phyloP scores from a whole-genome alignment of 768 basidiomycete genomes.

The Boletus rufocinnamomeus region DNA sequence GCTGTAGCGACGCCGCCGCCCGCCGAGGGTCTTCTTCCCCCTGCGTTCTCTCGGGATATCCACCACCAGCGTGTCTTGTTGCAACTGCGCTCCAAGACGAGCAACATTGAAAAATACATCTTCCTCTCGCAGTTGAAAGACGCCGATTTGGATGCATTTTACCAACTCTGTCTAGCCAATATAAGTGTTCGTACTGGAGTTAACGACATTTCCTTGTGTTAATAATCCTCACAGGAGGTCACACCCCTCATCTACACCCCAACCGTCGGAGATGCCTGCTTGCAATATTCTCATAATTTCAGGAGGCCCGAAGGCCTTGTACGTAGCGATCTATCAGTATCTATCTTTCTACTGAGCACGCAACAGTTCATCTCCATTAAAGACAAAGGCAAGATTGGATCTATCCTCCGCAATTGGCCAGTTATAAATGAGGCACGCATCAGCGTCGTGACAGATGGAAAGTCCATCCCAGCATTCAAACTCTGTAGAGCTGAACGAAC shows the following conservation, averaged over 20 bases:
- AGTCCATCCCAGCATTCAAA: slow-evolving; percentile 15
- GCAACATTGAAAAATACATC: slow-evolving; percentile 80
- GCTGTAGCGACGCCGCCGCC: slow-evolving; percentile 43
- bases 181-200: slow-evolving; percentile 41
- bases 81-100: slow-evolving; percentile 77
- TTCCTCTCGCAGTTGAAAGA: slow-evolving; percentile 77
- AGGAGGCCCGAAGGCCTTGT: slow-evolving; percentile 75
- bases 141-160: slow-evolving; percentile 75
- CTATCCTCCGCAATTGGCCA: slow-evolving; percentile 73
- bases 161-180: slow-evolving; percentile 68
- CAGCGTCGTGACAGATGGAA: slow-evolving; percentile 89
- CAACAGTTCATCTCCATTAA: slow-evolving; percentile 72
- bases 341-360: slow-evolving; percentile 14
- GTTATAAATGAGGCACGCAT: slow-evolving; percentile 77
- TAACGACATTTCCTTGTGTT: neutral
- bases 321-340: slow-evolving; percentile 20
- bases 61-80: slow-evolving; percentile 61
- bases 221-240: slow-evolving; percentile 42
- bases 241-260: slow-evolving; percentile 90
- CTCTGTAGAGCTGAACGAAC: slow-evolving; percentile 4
- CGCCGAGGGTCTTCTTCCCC: slow-evolving; percentile 61
- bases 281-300: slow-evolving; percentile 80
- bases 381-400: slow-evolving; percentile 78
- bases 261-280: slow-evolving; percentile 88
- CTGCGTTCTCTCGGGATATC: slow-evolving; percentile 50